Percentiles rank a stretch among this genome's conserved stretches.
These are phyloP conservation scores for Sclerotiophoma versabilis DNA, from an alignment of 2,329 filamentous ascomycete genomes.

Conservation along the genomic window DNA sequence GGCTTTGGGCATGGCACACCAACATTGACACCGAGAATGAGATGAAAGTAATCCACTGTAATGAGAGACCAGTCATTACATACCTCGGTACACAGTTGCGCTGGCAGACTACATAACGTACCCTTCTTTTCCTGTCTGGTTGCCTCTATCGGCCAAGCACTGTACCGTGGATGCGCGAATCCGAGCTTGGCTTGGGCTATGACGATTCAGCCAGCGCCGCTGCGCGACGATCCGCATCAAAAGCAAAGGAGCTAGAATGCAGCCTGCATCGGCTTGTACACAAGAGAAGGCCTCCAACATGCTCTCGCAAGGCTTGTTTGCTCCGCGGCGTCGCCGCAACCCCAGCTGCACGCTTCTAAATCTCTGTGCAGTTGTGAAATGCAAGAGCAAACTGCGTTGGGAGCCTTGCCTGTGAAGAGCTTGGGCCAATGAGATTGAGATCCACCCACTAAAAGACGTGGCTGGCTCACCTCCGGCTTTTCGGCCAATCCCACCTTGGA, in stretches of 20 bases:
- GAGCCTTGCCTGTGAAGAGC: conserved; percentile 7
- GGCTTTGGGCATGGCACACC: conserved; percentile 6
- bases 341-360: not conserved
- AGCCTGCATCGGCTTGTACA: conserved; percentile 8
- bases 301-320: not conserved
- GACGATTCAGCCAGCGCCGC: conserved; percentile 13
- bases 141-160: not conserved
- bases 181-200: conserved; percentile 14
- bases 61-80: not conserved
- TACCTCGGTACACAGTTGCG: too few species aligned
- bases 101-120: not conserved
- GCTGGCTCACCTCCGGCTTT: conserved; percentile 10
- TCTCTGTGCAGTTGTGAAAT: not conserved
- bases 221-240: conserved; percentile 17
- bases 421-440: conserved; percentile 1
- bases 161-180: conserved; percentile 8
- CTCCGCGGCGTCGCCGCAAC: not conserved
- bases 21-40: not conserved
- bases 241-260: conserved; percentile 12
- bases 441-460: conserved; percentile 2
- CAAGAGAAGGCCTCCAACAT: not conserved
- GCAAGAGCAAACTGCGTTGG: conserved; percentile 5
- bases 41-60: not conserved
- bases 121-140: not conserved
- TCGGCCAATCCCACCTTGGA: conserved; percentile 6